A percentile compares a stretch with the other conserved stretches of the same genome.
Evolutionary conservation across 2,329 filamentous ascomycete genomes (phyloP).

Genomic region (Alternaria arborescens): DNA sequence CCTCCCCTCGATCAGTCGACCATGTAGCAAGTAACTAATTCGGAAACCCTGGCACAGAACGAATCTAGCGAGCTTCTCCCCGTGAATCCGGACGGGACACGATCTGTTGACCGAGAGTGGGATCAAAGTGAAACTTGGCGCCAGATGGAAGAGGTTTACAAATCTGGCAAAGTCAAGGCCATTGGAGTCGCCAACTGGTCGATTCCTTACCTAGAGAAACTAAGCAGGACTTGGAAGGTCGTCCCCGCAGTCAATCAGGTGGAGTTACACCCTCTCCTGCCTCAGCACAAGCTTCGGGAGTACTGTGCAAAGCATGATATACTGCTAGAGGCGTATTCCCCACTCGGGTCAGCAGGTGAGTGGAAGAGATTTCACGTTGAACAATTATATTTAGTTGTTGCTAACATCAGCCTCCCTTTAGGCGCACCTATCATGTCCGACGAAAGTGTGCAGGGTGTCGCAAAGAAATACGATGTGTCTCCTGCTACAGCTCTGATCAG

Average conservation of each 20-base stretch:
- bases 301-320: constrained; percentile 20
- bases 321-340: constrained; percentile 18
- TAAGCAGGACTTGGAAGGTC: constrained; percentile 53
- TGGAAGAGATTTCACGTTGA: no score
- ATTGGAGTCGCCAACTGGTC: constrained; percentile 31
- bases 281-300: constrained; percentile 14
- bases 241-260: constrained; percentile 29
- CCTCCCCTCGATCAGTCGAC: no score
- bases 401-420: no score
- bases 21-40: no score
- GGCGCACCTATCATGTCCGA: no score
- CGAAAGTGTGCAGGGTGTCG: constrained; percentile 62
- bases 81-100: constrained; percentile 52
- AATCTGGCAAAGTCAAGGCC: constrained; percentile 34
- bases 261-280: constrained; percentile 24
- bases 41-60: not conserved
- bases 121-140: constrained; percentile 20
- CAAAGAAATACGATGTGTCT: constrained; percentile 67
- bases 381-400: no score
- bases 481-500: constrained; percentile 80
- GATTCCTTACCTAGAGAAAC: constrained; percentile 54
- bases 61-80: constrained; percentile 68
- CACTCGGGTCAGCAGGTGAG: constrained; percentile 8
- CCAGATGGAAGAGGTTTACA: constrained; percentile 46
- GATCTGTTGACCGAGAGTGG: constrained; percentile 11